Evolutionary conservation across 768 basidiomycete genomes (phyloP), one percentile per base, ranked within the genome.

Genomic region (Crucibulum laeve): DNA sequence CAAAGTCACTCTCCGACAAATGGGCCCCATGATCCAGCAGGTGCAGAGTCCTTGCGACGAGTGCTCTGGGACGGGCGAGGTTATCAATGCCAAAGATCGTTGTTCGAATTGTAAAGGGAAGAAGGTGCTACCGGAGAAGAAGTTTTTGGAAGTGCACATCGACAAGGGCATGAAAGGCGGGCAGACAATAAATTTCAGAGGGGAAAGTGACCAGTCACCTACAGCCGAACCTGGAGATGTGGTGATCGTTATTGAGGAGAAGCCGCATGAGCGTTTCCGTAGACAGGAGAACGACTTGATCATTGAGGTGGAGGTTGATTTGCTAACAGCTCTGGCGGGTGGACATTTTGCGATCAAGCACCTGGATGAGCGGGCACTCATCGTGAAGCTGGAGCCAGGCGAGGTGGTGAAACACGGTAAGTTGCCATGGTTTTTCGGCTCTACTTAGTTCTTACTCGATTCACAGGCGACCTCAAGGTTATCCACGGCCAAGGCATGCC

Each of bases 21-120:
- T 99, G 82, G 96, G 96, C 21, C 96, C 96, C 4, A 99, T 99
- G 96, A 91, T 99, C 55, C 96, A 99, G 67, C 95, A 99, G 68
- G 90, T 98, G 53, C 96, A 98, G 62, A 89, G 91, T 42, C 76
- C 82, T 35, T 99, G 96, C 71, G 82, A 86, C 60, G 96, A 97
- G 13, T 99, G 96, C 64, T 79, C 74, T 40, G 96, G 91, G 13
- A 79, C 82, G n/a, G 96, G 96, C 52, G 95, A 99, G 66, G 74
- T 93, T 54, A 96, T 99, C 73, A 93, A 91, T 63, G 59, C 69
- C 44, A 97, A 93, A 64, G 92, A 98, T 72, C 78, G 87, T 47
- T 99, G 96, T 79, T 77, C 81, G 61, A 71, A 70, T 25, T 99
- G 96, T 77, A 89, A 88, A 63, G 96, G 91, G 52, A 96, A 95